Conservation (phyloP, 2,329 filamentous ascomycete genomes). For the Exophiala xenobiotica region DNA sequence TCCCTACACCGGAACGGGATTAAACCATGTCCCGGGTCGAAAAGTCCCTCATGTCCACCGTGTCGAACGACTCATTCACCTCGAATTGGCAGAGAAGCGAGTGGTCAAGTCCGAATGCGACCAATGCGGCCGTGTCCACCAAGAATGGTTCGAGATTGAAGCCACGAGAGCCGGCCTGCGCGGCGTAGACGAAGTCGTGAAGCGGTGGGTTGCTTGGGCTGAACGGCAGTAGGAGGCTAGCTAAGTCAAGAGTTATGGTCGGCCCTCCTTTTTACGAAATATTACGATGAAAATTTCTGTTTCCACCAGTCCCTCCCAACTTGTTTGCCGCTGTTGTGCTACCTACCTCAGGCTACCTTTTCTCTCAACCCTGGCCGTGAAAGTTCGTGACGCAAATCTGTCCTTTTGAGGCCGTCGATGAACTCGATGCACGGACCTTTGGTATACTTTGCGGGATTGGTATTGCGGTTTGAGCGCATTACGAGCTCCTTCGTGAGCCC, state of each 20-base stretch:
- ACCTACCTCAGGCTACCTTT: too few species aligned
- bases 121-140: constrained; percentile 78
- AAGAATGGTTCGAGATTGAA: constrained; percentile 93
- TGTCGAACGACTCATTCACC: constrained; percentile 84
- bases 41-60: constrained; percentile 84
- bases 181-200: constrained; percentile 69
- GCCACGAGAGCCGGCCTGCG: constrained; percentile 69
- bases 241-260: too few species aligned
- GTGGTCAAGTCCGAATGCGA: constrained; percentile 61
- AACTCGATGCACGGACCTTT: constrained; percentile 5
- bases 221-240: constrained; percentile 42
- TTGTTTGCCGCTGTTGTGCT: too few species aligned
- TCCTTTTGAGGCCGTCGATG: constrained; percentile 9
- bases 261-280: too few species aligned
- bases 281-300: too few species aligned
- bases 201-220: constrained; percentile 84
- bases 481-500: constrained; percentile 14
- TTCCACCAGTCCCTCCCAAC: too few species aligned
- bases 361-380: too few species aligned
- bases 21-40: constrained; percentile 35
- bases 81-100: constrained; percentile 69
- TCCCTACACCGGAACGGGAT: constrained; percentile 61
- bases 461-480: constrained; percentile 13
- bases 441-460: constrained; percentile 2
- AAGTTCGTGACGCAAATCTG: too few species aligned